Conservation (phyloP, 345 rosid genomes). For the Linum tenue region DNA sequence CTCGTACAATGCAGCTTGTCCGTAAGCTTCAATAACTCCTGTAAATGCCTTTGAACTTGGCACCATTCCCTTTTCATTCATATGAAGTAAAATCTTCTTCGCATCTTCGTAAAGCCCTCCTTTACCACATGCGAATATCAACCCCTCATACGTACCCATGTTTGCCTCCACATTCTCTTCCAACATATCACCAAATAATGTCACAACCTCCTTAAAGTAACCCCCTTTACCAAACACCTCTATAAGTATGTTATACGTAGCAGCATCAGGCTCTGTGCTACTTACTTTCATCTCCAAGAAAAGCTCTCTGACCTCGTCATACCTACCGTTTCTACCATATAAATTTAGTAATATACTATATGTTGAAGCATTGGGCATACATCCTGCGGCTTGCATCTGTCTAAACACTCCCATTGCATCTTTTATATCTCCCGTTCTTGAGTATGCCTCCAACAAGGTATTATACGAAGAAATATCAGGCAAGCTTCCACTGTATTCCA, state of each 20-base stretch:
- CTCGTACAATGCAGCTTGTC: slow-evolving; percentile 80
- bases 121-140: slow-evolving; percentile 79
- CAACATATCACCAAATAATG: slow-evolving; percentile 88
- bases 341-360: slow-evolving; percentile 68
- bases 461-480: slow-evolving; percentile 79
- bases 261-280: slow-evolving; percentile 73
- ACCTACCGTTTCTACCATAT: slow-evolving; percentile 72
- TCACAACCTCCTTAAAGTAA: slow-evolving; percentile 90
- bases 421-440: slow-evolving; percentile 53
- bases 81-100: slow-evolving; percentile 57
- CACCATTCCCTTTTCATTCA: slow-evolving; percentile 61
- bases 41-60: slow-evolving; percentile 82
- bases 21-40: slow-evolving; percentile 82
- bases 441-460: slow-evolving; percentile 74
- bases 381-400: slow-evolving; percentile 83
- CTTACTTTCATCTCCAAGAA: slow-evolving; percentile 94
- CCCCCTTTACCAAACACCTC: slow-evolving; percentile 94
- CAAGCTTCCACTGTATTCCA: slow-evolving; percentile 70
- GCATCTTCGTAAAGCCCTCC: slow-evolving; percentile 89
- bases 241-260: slow-evolving; percentile 71
- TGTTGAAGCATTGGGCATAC: slow-evolving; percentile 62
- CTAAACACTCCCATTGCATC: slow-evolving; percentile 77
- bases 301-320: slow-evolving; percentile 78
- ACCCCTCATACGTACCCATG: slow-evolving; percentile 83
- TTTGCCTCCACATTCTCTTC: slow-evolving; percentile 88